phyloP scores from a whole-genome alignment of 768 basidiomycete genomes.

The Pleurotus ostreatus region DNA sequence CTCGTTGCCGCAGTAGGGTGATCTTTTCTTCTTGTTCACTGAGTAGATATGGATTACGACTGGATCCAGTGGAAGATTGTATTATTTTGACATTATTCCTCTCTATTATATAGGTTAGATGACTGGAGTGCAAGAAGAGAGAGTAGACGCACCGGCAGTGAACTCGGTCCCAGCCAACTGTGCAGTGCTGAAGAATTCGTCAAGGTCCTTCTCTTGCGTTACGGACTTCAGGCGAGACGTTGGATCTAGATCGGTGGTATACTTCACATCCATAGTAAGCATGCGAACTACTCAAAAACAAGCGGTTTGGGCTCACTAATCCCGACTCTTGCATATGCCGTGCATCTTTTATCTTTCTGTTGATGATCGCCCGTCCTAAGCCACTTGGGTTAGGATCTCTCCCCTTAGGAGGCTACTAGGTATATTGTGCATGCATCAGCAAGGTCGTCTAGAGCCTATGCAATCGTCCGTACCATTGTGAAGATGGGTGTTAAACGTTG shows the following conservation, averaged over 20 bases:
- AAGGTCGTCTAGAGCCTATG: neutral
- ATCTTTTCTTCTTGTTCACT: conserved; percentile 77
- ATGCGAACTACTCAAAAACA: too few species aligned
- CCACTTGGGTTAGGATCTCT: conserved; percentile 72
- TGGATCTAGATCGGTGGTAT: conserved; percentile 64
- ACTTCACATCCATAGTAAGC: conserved; percentile 8
- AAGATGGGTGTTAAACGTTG: neutral
- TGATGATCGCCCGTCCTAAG: conserved; percentile 93
- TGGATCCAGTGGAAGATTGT: conserved; percentile 44
- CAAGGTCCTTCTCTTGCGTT: conserved; percentile 93
- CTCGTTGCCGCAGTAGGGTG: conserved; percentile 67
- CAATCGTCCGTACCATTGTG: neutral
- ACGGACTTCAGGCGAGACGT: conserved; percentile 78
- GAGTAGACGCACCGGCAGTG: conserved; percentile 69
- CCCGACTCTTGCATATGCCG: conserved; percentile 55
- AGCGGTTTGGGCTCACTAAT: conserved; percentile 43
- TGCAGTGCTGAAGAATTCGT: conserved; percentile 94
- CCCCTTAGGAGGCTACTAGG: conserved; percentile 48
- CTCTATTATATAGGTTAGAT: conserved; percentile 38
- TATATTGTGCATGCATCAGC: neutral
- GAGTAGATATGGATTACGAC: conserved; percentile 84
- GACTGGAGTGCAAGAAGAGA: neutral
- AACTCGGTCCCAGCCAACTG: conserved; percentile 95
- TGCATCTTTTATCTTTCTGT: conserved; percentile 80
- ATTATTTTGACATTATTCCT: conserved; percentile 79